phyloP scores from a whole-genome alignment of 1,284 basidiomycete species.

The Rhodotorula sp. region DNA sequence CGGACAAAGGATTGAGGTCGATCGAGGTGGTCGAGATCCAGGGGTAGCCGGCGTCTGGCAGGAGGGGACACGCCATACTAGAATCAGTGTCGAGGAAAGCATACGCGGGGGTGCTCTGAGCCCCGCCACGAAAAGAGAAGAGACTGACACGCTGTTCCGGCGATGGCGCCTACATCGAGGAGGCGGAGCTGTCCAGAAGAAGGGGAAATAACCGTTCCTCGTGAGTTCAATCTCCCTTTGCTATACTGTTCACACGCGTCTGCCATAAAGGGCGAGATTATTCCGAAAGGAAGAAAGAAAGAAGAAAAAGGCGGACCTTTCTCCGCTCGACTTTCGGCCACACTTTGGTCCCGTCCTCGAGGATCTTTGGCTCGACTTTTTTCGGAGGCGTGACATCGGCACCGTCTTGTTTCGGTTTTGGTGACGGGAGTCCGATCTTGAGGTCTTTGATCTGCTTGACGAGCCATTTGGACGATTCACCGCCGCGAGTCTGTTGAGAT shows the following conservation, averaged over 20 bases:
- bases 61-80: conserved; percentile 37
- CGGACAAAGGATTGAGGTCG: conserved; percentile 50
- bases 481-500: conserved; percentile 29
- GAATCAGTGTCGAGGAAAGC: too few relatives aligned
- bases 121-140: neutral
- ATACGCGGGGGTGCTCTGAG: neutral
- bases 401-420: conserved; percentile 21
- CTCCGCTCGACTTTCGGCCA: conserved; percentile 32
- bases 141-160: conserved; percentile 26
- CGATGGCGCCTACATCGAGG: conserved; percentile 53
- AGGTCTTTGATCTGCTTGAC: conserved; percentile 38
- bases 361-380: conserved; percentile 26
- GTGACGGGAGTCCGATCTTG: conserved; percentile 33
- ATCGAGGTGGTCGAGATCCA: conserved; percentile 48
- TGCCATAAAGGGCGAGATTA: neutral
- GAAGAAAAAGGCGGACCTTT: conserved; percentile 17
- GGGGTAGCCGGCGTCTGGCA: conserved; percentile 44
- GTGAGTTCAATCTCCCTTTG: neutral
- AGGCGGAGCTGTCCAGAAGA: conserved; percentile 37
- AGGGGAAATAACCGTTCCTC: rapidly evolving
- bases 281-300: conserved; percentile 6
- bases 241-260: neutral
- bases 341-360: conserved; percentile 34
- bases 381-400: neutral
- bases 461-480: conserved; percentile 45